Evolutionary conservation across 768 basidiomycete species (phyloP).

Genomic region (Mycena polygramma): DNA sequence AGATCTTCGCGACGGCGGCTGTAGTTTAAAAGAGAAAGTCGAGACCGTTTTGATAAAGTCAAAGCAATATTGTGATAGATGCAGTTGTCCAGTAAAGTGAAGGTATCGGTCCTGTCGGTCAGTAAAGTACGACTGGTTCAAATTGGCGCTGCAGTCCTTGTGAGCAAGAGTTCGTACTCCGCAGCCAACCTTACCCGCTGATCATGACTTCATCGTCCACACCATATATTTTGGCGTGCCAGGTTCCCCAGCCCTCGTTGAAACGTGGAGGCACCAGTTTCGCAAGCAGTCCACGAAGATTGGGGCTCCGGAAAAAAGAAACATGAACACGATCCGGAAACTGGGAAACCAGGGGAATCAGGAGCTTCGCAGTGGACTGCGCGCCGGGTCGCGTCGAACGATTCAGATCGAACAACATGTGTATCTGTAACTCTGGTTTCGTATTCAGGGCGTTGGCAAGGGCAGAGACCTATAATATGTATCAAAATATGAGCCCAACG

Average conservation of each 20-base stretch:
- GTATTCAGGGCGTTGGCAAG: constrained; percentile 69
- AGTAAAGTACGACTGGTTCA: constrained; percentile 93
- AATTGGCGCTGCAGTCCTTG: constrained; percentile 78
- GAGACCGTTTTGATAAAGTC: constrained; percentile 79
- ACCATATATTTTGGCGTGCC: constrained; percentile 98
- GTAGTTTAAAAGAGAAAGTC: constrained; percentile 77
- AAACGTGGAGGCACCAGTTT: constrained; percentile 89
- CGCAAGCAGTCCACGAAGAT: constrained; percentile 79
- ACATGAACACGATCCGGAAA: constrained; percentile 82
- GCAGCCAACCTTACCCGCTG: constrained; percentile 73
- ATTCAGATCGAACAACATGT: constrained; percentile 85
- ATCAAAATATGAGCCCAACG: not conserved
- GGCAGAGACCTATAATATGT: constrained; percentile 72
- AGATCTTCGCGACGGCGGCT: constrained; percentile 42
- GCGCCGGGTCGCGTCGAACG: constrained; percentile 82
- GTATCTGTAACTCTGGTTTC: constrained; percentile 73
- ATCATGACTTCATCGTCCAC: constrained; percentile 94
- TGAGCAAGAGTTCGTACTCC: constrained; percentile 1
- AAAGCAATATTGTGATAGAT: constrained; percentile 85
- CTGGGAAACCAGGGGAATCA: constrained; percentile 79
- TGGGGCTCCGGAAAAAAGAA: constrained; percentile 90
- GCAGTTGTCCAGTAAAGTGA: constrained; percentile 70
- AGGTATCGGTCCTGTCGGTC: constrained; percentile 96
- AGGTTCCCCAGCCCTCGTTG: constrained; percentile 99
- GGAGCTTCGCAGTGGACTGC: constrained; percentile 72